Conservation (phyloP, 345 rosid species). For the Clarkia xantiana region DNA sequence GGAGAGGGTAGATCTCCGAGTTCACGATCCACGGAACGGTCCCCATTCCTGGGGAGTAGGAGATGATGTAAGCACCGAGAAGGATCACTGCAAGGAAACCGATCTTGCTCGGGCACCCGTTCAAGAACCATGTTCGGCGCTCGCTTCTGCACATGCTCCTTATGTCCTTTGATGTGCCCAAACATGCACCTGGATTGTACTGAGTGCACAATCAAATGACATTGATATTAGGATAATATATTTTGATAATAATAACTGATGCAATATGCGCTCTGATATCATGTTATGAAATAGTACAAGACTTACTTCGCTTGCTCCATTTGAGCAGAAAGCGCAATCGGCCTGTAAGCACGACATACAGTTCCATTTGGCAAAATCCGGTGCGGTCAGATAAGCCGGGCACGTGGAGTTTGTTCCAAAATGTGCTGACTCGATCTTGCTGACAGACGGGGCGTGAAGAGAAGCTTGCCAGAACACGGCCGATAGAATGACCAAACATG, state of each 20-base stretch:
- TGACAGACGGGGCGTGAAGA: constrained; percentile 31
- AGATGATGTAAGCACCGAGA: constrained; percentile 54
- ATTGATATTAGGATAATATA: too few relatives aligned
- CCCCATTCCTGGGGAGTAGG: constrained; percentile 79
- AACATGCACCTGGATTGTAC: constrained; percentile 66
- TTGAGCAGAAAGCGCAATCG: constrained; percentile 48
- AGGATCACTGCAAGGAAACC: constrained; percentile 57
- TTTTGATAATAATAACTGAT: too few relatives aligned
- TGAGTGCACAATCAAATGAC: constrained; percentile 10
- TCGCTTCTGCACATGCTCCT: constrained; percentile 18
- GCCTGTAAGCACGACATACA: constrained; percentile 57
- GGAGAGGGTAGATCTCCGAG: constrained; percentile 81
- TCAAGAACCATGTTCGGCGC: constrained; percentile 32
- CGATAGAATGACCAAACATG: constrained; percentile 35
- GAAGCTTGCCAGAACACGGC: constrained; percentile 48
- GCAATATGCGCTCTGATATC: too few relatives aligned
- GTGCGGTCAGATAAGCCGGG: constrained; percentile 17
- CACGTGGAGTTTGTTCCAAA: constrained; percentile 58
- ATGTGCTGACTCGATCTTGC: constrained; percentile 15
- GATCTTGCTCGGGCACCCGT: constrained; percentile 69
- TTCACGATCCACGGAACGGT: constrained; percentile 85
- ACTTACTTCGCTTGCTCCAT: constrained; percentile 21
- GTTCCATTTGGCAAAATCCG: constrained; percentile 29
- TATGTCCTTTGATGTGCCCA: constrained; percentile 17
- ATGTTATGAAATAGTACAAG: neutral